Conservation (phyloP, 2,329 filamentous ascomycete species). For the Dryadomyces quercus-mongolicae region DNA sequence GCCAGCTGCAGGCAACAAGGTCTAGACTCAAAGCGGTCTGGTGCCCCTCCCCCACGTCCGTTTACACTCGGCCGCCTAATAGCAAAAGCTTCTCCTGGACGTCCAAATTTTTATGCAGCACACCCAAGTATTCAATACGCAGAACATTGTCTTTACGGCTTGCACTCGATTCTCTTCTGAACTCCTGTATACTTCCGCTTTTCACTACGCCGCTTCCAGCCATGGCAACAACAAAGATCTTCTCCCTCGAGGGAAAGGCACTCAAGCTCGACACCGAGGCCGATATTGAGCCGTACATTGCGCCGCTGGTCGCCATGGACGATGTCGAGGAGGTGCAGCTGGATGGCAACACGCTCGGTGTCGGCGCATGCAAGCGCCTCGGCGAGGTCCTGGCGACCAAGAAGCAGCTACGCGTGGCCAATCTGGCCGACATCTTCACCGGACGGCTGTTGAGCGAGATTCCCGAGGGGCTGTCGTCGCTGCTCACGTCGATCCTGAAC, state of each 20-base stretch:
- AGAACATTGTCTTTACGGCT: too few species aligned
- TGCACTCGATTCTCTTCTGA: background rate
- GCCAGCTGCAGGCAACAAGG: background rate
- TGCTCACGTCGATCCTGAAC: conserved; percentile 77
- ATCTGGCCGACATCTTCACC: conserved; percentile 96
- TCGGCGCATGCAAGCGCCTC: conserved; percentile 75
- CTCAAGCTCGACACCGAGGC: conserved; percentile 84
- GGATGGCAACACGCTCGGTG: conserved; percentile 83
- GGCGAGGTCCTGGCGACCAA: conserved; percentile 76
- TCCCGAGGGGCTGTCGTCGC: conserved; percentile 71
- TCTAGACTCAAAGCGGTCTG: background rate
- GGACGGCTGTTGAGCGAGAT: conserved; percentile 88
- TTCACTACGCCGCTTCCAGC: background rate
- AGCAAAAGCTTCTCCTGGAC: background rate
- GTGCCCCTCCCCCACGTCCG: background rate
- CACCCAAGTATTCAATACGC: too few species aligned
- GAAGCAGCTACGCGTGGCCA: conserved; percentile 70
- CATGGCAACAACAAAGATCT: conserved; percentile 55
- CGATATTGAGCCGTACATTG: conserved; percentile 77
- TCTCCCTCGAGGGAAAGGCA: conserved; percentile 83
- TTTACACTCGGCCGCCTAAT: background rate
- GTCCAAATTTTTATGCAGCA: background rate
- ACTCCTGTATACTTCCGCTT: too few species aligned
- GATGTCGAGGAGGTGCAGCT: conserved; percentile 78
- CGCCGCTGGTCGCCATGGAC: conserved; percentile 55